A percentile compares a stretch with the other conserved stretches of the same genome.
These are phyloP conservation scores for Talaromyces sp. DNA, from an alignment of 2,329 filamentous ascomycete genomes.

Conservation along the genomic window DNA sequence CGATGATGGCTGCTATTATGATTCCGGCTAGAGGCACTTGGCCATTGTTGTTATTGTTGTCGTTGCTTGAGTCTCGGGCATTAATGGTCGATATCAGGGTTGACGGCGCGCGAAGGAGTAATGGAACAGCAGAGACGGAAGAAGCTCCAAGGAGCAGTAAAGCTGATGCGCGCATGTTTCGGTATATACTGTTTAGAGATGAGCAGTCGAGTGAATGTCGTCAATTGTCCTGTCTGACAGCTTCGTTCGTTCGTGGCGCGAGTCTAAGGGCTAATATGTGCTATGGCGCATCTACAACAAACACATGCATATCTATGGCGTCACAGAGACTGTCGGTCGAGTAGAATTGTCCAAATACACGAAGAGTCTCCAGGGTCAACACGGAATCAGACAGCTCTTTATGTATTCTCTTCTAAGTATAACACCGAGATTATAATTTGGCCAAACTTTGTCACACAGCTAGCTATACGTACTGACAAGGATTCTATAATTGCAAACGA, in stretches of 20 bases:
- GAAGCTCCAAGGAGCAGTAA: constrained; percentile 6
- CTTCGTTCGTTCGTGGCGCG: not conserved
- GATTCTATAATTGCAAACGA: not conserved
- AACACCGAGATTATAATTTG: not conserved
- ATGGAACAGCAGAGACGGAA: constrained; percentile 1
- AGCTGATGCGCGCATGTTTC: not conserved
- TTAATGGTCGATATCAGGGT: constrained; percentile 1
- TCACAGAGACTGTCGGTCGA: not conserved
- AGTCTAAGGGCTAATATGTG: not conserved
- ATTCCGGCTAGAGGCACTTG: constrained; percentile 12
- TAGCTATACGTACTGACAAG: not conserved
- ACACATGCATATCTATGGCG: not conserved
- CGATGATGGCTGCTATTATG: constrained; percentile 10
- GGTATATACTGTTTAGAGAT: not conserved
- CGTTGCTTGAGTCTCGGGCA: constrained; percentile 1
- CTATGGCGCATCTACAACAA: not conserved
- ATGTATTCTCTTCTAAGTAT: not conserved
- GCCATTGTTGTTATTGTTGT: not conserved
- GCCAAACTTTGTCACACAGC: not conserved
- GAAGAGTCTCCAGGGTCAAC: not conserved
- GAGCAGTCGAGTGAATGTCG: not conserved
- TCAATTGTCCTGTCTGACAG: not conserved
- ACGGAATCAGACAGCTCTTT: not conserved
- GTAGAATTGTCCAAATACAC: not conserved
- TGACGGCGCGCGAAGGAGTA: not conserved